These are phyloP conservation scores for Guyanaporus albipodus DNA, from an alignment of 768 basidiomycete species.

Conservation along the genomic window DNA sequence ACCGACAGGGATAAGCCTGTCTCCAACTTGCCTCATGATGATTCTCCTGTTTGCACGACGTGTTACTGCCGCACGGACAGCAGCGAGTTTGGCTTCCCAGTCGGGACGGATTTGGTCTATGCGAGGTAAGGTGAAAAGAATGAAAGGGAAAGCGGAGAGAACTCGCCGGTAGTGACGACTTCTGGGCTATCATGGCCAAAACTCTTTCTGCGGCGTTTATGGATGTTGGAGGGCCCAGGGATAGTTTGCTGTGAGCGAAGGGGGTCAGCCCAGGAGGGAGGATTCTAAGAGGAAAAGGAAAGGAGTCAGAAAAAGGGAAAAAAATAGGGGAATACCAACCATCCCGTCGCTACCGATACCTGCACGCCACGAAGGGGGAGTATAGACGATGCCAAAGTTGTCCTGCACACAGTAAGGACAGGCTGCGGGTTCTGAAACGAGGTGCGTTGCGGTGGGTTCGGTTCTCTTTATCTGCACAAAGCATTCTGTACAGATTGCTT, in stretches of 20 bases:
- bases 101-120: conserved; percentile 95
- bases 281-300: conserved; percentile 27
- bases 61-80: conserved; percentile 93
- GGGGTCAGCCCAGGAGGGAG: conserved; percentile 52
- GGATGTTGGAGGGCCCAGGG: conserved; percentile 39
- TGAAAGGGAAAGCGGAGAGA: conserved; percentile 3
- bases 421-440: conserved; percentile 93
- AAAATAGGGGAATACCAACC: conserved; percentile 38
- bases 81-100: conserved; percentile 94
- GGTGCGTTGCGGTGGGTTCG: conserved; percentile 91
- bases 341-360: conserved; percentile 74
- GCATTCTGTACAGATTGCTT: conserved; percentile 98
- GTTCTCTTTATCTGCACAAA: conserved; percentile 98
- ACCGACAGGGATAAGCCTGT: conserved; percentile 94
- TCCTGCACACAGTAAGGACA: conserved; percentile 98
- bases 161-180: conserved; percentile 85
- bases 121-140: conserved; percentile 5
- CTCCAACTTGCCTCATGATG: conserved; percentile 98
- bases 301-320: background rate
- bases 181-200: conserved; percentile 82
- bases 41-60: conserved; percentile 93
- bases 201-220: conserved; percentile 83
- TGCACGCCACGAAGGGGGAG: conserved; percentile 72
- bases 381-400: conserved; percentile 93
- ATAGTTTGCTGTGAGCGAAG: conserved; percentile 43